These are phyloP conservation scores for Aureobasidium pullulans DNA, from an alignment of 2,329 filamentous ascomycete genomes.

Conservation along the genomic window DNA sequence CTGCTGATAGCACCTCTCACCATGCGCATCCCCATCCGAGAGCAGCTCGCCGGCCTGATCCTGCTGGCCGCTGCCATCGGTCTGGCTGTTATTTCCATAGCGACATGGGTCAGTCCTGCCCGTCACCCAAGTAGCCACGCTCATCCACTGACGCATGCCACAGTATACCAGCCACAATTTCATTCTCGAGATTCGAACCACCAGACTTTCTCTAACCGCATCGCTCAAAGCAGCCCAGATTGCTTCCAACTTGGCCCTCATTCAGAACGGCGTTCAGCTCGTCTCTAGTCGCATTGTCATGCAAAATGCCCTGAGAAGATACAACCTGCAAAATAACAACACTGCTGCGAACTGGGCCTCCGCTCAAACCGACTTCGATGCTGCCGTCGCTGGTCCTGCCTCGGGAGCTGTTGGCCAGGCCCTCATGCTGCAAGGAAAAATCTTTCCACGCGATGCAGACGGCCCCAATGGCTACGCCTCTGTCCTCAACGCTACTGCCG, in stretches of 20 bases:
- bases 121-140: background rate
- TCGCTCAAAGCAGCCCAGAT: conserved; percentile 81
- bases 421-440: conserved; percentile 60
- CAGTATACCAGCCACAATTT: conserved; percentile 55
- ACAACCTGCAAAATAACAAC: conserved; percentile 48
- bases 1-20: conserved; percentile 20
- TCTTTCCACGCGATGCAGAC: conserved; percentile 63
- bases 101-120: conserved; percentile 46
- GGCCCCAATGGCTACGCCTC: conserved; percentile 43
- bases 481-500: conserved; percentile 56
- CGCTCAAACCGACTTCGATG: conserved; percentile 59
- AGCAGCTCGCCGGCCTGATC: conserved; percentile 78
- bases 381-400: conserved; percentile 54
- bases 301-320: conserved; percentile 44
- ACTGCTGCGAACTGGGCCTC: conserved; percentile 52
- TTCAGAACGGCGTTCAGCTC: conserved; percentile 66
- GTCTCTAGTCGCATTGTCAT: conserved; percentile 58
- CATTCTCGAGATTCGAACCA: conserved; percentile 47
- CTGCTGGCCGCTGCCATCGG: conserved; percentile 65
- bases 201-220: conserved; percentile 66
- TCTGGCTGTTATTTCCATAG: conserved; percentile 71
- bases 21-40: conserved; percentile 82
- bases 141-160: conserved; percentile 9
- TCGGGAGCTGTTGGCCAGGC: conserved; percentile 38
- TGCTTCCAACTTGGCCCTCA: conserved; percentile 67